Evolutionary conservation across 1,139 yeast genomes (phyloP).

Genomic region (Taiozyma onychis): DNA sequence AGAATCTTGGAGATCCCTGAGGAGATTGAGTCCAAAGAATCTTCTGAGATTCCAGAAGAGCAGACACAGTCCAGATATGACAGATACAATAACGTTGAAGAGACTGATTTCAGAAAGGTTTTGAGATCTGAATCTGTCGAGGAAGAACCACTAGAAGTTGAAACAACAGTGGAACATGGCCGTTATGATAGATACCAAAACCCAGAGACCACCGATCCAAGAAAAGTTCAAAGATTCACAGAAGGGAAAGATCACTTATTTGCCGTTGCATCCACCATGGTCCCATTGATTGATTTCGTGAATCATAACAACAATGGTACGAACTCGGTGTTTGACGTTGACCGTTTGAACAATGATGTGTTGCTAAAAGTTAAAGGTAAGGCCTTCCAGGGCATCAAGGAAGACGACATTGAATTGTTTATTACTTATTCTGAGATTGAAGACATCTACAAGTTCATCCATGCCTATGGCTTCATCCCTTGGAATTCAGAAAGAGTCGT

Average conservation of each 20-base stretch:
- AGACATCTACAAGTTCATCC: slow-evolving; percentile 40
- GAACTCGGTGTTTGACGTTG: slow-evolving; percentile 61
- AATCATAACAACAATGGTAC: slow-evolving; percentile 43
- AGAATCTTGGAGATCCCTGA: slow-evolving; percentile 61
- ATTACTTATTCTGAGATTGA: slow-evolving; percentile 47
- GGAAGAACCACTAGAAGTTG: neutral
- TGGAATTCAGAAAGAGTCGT: slow-evolving; percentile 14
- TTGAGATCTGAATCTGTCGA: slow-evolving; percentile 20
- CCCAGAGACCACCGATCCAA: slow-evolving; percentile 3
- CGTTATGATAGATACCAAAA: slow-evolving; percentile 3
- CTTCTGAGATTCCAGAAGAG: slow-evolving; percentile 1
- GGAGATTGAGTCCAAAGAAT: slow-evolving; percentile 22
- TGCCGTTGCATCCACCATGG: slow-evolving; percentile 48
- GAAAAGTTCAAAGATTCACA: slow-evolving; percentile 1
- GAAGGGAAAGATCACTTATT: slow-evolving; percentile 29
- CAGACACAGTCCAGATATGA: slow-evolving; percentile 4
- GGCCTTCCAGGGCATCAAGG: neutral
- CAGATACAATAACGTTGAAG: neutral
- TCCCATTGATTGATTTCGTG: slow-evolving; percentile 63
- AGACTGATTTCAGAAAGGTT: slow-evolving; percentile 21
- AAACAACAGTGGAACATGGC: slow-evolving; percentile 1
- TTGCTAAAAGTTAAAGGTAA: slow-evolving; percentile 29
- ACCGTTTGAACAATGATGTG: slow-evolving; percentile 40
- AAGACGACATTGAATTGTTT: slow-evolving; percentile 30
- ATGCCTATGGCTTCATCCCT: slow-evolving; percentile 58